Evolutionary conservation across 768 basidiomycete genomes (phyloP).

Genomic region (Hysterangium stoloniferum): DNA sequence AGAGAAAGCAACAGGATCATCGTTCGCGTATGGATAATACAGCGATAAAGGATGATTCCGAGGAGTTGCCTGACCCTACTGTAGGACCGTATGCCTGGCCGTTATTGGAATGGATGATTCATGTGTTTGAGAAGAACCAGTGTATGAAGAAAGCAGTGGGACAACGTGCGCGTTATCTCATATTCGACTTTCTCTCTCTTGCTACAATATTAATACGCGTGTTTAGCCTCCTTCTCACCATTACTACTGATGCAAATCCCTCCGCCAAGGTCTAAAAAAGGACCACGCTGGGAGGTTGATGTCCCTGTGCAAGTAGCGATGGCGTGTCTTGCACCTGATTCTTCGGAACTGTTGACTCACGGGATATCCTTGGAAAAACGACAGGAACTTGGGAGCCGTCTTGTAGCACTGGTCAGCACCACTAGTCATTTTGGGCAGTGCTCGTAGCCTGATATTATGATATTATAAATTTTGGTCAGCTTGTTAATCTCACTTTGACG

Average conservation of each 20-base stretch:
- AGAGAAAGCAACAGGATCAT: conserved; percentile 5
- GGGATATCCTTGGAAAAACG: not conserved
- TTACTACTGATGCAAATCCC: conserved; percentile 56
- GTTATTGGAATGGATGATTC: conserved; percentile 59
- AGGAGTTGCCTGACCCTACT: conserved; percentile 22
- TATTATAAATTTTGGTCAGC: not conserved
- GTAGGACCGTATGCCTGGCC: conserved; percentile 65
- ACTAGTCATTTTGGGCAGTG: no score
- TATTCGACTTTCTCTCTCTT: not conserved
- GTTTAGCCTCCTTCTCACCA: conserved; percentile 38
- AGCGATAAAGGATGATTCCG: conserved; percentile 20
- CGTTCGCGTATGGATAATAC: conserved; percentile 18
- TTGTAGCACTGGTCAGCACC: conserved; percentile 5
- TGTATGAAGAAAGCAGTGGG: conserved; percentile 25
- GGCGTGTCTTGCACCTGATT: conserved; percentile 14
- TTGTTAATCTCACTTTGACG: conserved; percentile 8
- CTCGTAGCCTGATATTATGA: no score
- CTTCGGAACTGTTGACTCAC: not conserved
- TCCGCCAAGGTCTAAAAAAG: conserved; percentile 37
- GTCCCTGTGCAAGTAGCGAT: conserved; percentile 40
- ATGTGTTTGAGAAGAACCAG: conserved; percentile 65
- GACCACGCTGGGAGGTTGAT: conserved; percentile 48
- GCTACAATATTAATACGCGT: conserved; percentile 11
- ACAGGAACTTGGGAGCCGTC: not conserved
- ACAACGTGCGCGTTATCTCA: conserved; percentile 27